phyloP scores from a whole-genome alignment of 768 basidiomycete species.

The Amanita pallidorosea region DNA sequence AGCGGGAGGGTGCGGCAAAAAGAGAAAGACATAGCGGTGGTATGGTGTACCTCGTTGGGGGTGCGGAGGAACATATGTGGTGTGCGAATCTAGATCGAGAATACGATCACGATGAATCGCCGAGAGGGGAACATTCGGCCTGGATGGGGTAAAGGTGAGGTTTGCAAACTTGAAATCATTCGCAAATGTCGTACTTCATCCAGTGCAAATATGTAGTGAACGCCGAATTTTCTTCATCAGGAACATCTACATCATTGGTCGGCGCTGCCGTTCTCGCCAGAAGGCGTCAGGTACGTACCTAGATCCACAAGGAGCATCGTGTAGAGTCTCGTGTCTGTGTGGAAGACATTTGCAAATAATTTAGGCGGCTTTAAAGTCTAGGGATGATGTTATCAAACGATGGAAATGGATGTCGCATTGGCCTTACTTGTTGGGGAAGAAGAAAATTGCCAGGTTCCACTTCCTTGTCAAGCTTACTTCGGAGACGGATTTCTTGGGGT shows the following conservation, averaged over 20 bases:
- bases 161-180: slow-evolving; percentile 6
- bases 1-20: slow-evolving; percentile 56
- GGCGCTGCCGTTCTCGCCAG: not conserved
- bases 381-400: not conserved
- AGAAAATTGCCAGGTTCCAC: slow-evolving; percentile 69
- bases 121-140: slow-evolving; percentile 76
- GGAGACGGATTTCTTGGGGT: slow-evolving; percentile 18
- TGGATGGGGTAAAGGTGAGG: slow-evolving; percentile 16
- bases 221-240: slow-evolving; percentile 52
- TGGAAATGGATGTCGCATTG: not conserved
- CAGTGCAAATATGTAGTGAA: slow-evolving; percentile 78
- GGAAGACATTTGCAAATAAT: slow-evolving; percentile 70
- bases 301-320: slow-evolving; percentile 86
- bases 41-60: slow-evolving; percentile 83
- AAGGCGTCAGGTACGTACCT: slow-evolving; percentile 29
- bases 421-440: slow-evolving; percentile 52
- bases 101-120: slow-evolving; percentile 35
- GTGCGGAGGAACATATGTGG: slow-evolving; percentile 81
- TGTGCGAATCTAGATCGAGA: slow-evolving; percentile 40
- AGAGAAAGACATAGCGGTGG: slow-evolving; percentile 78
- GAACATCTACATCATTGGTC: slow-evolving; percentile 49
- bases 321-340: slow-evolving; percentile 70
- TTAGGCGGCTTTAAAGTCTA: slow-evolving; percentile 59
- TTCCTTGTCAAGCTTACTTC: slow-evolving; percentile 24
- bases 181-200: slow-evolving; percentile 51